phyloP scores from a whole-genome alignment of 1,139 yeast species.

The Magnusiomyces suaveolens region DNA sequence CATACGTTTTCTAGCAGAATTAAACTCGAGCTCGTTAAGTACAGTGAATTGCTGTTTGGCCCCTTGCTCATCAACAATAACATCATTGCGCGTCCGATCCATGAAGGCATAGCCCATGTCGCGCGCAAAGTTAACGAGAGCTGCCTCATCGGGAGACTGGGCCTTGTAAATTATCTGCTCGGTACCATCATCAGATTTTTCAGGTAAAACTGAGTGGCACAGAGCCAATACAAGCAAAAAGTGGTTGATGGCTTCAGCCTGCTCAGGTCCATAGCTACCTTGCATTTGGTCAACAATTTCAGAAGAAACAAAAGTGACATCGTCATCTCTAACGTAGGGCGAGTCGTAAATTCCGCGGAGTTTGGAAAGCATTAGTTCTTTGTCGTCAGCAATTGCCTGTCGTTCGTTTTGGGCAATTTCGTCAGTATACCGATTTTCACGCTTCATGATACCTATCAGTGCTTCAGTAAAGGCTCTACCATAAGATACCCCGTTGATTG shows the following conservation, averaged over 20 bases:
- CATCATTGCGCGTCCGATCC: slow-evolving; percentile 63
- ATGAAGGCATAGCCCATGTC: slow-evolving; percentile 81
- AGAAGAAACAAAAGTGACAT: slow-evolving; percentile 70
- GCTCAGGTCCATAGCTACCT: slow-evolving; percentile 44
- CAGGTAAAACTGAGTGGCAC: slow-evolving; percentile 89
- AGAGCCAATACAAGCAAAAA: slow-evolving; percentile 84
- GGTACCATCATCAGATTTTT: slow-evolving; percentile 47
- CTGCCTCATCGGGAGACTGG: slow-evolving; percentile 98
- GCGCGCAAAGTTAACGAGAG: slow-evolving; percentile 85
- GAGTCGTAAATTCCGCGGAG: slow-evolving; percentile 43
- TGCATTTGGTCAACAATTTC: slow-evolving; percentile 48
- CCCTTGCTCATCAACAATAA: slow-evolving; percentile 68
- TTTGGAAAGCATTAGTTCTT: slow-evolving; percentile 51
- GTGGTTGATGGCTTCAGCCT: slow-evolving; percentile 55
- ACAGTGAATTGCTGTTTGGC: slow-evolving; percentile 59
- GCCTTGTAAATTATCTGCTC: slow-evolving; percentile 65
- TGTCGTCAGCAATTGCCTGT: slow-evolving; percentile 47
- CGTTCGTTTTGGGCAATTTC: slow-evolving; percentile 39
- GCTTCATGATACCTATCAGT: slow-evolving; percentile 78
- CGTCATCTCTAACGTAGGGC: slow-evolving; percentile 52
- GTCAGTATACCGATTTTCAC: slow-evolving; percentile 67
- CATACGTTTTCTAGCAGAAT: slow-evolving; percentile 93
- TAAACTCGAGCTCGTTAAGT: slow-evolving; percentile 71
- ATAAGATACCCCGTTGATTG: slow-evolving; percentile 77
- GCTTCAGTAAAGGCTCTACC: slow-evolving; percentile 97